phyloP scores from a whole-genome alignment of 805 yeast genomes.

The Torulaspora quercuum region DNA sequence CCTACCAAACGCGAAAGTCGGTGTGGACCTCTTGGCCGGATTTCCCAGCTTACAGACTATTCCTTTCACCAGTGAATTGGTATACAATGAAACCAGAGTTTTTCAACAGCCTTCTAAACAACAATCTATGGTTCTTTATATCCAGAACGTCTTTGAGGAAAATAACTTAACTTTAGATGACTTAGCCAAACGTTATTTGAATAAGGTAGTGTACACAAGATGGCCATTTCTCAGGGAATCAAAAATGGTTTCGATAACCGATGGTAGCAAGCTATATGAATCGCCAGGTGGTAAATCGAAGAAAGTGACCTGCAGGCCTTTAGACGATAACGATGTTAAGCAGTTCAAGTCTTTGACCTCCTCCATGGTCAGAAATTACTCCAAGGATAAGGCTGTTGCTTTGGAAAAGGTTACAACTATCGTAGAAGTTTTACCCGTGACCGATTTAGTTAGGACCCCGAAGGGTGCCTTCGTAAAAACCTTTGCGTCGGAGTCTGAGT shows the following conservation, averaged over 20 bases:
- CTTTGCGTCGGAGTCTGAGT: constrained; percentile 49
- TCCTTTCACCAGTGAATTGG: constrained; percentile 53
- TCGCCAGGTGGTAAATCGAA: constrained; percentile 25
- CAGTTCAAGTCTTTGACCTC: constrained; percentile 44
- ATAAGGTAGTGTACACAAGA: constrained; percentile 63
- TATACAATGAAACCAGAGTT: constrained; percentile 61
- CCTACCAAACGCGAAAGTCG: constrained; percentile 61
- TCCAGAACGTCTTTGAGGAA: constrained; percentile 50
- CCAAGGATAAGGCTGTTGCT: constrained; percentile 58
- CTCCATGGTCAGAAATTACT: constrained; percentile 43
- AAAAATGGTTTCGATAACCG: constrained; percentile 59
- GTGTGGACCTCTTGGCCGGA: constrained; percentile 75
- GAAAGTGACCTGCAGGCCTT: constrained; percentile 39
- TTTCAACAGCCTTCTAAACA: constrained; percentile 84
- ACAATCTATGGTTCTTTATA: constrained; percentile 68
- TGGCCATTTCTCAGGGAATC: constrained; percentile 94
- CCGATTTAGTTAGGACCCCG: constrained; percentile 66
- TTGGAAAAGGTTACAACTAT: constrained; percentile 53
- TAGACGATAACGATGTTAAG: constrained; percentile 46
- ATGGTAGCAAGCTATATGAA: constrained; percentile 48
- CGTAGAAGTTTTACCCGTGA: constrained; percentile 68
- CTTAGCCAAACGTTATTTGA: constrained; percentile 59
- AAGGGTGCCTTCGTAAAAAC: constrained; percentile 80
- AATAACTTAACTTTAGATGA: constrained; percentile 57
- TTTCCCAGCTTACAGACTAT: constrained; percentile 81